Percentiles rank a stretch among this genome's conserved stretches.
These are phyloP conservation scores for Scheffersomyces illinoinensis DNA, from an alignment of 1,139 yeast genomes.

Conservation along the genomic window DNA sequence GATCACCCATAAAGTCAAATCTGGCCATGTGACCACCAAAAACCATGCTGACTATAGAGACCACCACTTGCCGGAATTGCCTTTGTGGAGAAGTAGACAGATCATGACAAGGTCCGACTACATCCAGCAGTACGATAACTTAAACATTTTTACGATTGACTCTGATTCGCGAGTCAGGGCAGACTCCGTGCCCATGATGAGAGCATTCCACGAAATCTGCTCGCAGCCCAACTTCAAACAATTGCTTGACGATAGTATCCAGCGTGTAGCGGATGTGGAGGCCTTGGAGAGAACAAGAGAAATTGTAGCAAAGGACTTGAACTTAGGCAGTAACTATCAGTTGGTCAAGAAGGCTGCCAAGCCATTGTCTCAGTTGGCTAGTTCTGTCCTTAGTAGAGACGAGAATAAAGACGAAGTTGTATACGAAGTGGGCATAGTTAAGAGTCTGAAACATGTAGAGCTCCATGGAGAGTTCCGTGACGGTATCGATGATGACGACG, in stretches of 20 bases:
- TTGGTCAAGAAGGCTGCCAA: slow-evolving; percentile 10
- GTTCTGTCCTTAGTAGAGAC: background rate
- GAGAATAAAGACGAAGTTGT: slow-evolving; percentile 10
- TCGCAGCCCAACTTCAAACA: slow-evolving; percentile 71
- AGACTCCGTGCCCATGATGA: slow-evolving; percentile 86
- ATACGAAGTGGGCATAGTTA: slow-evolving; percentile 12
- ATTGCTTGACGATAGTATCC: slow-evolving; percentile 66
- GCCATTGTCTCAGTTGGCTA: background rate
- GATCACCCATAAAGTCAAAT: slow-evolving; percentile 18
- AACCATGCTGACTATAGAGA: slow-evolving; percentile 24
- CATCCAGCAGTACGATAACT: slow-evolving; percentile 70
- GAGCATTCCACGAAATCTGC: slow-evolving; percentile 80
- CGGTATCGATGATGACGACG: slow-evolving; percentile 12
- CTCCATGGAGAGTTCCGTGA: slow-evolving; percentile 22
- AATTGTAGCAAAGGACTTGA: slow-evolving; percentile 70
- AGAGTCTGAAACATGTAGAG: slow-evolving; percentile 21
- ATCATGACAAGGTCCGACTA: slow-evolving; percentile 85
- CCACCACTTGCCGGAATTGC: slow-evolving; percentile 68
- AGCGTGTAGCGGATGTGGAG: slow-evolving; percentile 75
- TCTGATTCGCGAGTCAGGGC: slow-evolving; percentile 74
- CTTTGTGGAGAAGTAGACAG: slow-evolving; percentile 82
- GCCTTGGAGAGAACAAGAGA: slow-evolving; percentile 81
- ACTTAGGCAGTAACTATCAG: slow-evolving; percentile 48
- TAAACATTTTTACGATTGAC: slow-evolving; percentile 79
- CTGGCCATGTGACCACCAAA: slow-evolving; percentile 7